Percentiles rank a stretch among this genome's conserved stretches.
Evolutionary conservation across 441 rosid genomes (phyloP).

Genomic region (Euphorbia corollata): DNA sequence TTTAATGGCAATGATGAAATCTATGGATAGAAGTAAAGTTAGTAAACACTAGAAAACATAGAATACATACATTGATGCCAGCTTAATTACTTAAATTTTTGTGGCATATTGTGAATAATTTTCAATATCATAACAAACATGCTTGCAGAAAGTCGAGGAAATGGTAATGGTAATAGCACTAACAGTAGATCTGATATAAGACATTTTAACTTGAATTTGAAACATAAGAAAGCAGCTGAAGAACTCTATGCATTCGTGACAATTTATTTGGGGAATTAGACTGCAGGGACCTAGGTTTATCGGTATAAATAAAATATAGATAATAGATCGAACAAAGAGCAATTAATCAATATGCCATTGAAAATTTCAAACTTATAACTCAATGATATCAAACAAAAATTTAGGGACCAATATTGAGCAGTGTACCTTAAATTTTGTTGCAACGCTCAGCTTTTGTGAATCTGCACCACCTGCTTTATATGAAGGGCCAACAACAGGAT

Average conservation of each 20-base stretch:
- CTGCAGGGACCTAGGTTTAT: neutral
- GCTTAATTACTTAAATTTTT: no score
- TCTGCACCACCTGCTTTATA: conserved; percentile 97
- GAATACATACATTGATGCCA: no score
- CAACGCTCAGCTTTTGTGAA: conserved; percentile 88
- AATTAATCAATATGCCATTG: neutral
- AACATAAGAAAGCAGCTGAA: neutral
- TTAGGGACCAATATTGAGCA: conserved; percentile 9
- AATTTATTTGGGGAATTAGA: neutral
- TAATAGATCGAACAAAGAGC: neutral
- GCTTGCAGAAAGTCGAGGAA: neutral
- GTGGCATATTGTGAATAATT: neutral
- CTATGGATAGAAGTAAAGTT: no score
- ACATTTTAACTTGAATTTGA: neutral
- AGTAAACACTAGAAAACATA: no score
- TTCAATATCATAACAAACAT: neutral
- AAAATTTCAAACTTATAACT: neutral
- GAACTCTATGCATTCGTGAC: neutral
- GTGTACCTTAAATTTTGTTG: conserved; percentile 85
- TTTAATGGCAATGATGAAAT: no score
- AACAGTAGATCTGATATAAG: neutral
- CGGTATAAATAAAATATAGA: neutral
- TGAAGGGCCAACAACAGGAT: conserved; percentile 72
- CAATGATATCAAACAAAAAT: conserved; percentile 1
- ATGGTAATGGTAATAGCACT: neutral